Base-by-base conservation (phyloP, 2,329 filamentous ascomycete species). In the Penicillium sp. region DNA sequence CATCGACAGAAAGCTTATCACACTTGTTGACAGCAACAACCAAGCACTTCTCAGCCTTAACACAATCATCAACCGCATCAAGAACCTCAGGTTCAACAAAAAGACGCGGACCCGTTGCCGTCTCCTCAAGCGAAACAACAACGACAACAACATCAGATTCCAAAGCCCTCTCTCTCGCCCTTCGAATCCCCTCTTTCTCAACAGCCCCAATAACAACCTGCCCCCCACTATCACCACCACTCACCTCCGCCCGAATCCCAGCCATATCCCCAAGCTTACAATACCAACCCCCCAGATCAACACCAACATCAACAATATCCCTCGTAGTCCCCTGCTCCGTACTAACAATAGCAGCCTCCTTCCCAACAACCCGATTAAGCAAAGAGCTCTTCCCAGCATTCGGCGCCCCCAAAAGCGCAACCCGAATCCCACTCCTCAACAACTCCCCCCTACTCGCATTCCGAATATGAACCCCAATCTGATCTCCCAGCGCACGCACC, bases 181-280 rank as follows among this genome's bases (percentile, higher is more conserved):
- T 83, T 47, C 89, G 85, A 68, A 99, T 97, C 1, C 94, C 94
- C 72, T 99, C 94, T 69, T 87, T 79, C 69, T 99, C 94, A 23
- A 99, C 82, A 9, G 82, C 79, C 0, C 92, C 90, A 55, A 96
- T 85, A 4, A 64, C 52, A 31, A 60, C 48, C 6, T 54, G 56
- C 14, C 51, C 51, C n/a, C 62, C 63, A 19, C 59, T 54, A 9
- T 33, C 54, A 23, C 48, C 52, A 13, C 51, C 52, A 24, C 19
- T 19, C 3, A 40, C 28, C 36, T 68, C 69, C 2, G 81, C 84
- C 46, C 92, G 82, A 62, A 99, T 85, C 1, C 94, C 94, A 18
- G 94, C 94, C 66, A 94, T 97, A 75, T 99, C 94, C 14, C 93
- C 92, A 68, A 99, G 87, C n/a, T 90, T 90, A 72, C 92, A 96